phyloP scores from a whole-genome alignment of 2,329 filamentous ascomycete genomes.

The Rhynchosporium agropyri region DNA sequence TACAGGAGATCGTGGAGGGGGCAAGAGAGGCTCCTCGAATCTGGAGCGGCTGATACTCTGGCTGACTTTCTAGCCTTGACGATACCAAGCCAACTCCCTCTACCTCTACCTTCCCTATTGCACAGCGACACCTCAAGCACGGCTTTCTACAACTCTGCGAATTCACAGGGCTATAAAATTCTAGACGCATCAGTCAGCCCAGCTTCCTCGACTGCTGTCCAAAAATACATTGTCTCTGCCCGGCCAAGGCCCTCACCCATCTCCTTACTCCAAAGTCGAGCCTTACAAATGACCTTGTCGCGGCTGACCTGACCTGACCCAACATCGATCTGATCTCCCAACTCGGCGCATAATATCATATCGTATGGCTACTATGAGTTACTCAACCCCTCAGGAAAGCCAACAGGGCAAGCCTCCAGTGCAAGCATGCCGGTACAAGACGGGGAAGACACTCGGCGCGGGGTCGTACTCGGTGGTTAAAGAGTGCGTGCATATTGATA shows the following conservation, averaged over 20 bases:
- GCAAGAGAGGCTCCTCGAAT: not conserved
- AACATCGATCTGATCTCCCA: not conserved
- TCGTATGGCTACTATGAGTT: conserved; percentile 32
- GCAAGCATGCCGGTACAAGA: conserved; percentile 97
- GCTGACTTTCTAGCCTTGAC: not conserved
- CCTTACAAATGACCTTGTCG: conserved; percentile 16
- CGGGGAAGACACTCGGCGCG: conserved; percentile 94
- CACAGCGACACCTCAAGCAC: not conserved
- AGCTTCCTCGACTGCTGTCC: not conserved
- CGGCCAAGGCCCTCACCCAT: not conserved
- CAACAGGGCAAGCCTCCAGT: conserved; percentile 49
- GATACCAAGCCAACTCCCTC: not conserved
- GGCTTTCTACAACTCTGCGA: not conserved
- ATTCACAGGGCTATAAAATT: not conserved
- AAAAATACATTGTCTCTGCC: no score
- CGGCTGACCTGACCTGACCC: conserved; percentile 6
- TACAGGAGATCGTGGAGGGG: not conserved
- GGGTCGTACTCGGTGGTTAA: conserved; percentile 98
- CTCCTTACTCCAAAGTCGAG: conserved; percentile 13
- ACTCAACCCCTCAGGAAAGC: conserved; percentile 33
- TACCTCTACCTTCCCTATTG: not conserved
- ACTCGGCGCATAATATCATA: conserved; percentile 5
- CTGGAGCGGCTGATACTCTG: conserved; percentile 12
- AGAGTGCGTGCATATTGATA: conserved; percentile 98
- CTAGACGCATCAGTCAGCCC: not conserved